phyloP scores from a whole-genome alignment of 1,139 yeast species.

The Groenewaldozyma sp. region DNA sequence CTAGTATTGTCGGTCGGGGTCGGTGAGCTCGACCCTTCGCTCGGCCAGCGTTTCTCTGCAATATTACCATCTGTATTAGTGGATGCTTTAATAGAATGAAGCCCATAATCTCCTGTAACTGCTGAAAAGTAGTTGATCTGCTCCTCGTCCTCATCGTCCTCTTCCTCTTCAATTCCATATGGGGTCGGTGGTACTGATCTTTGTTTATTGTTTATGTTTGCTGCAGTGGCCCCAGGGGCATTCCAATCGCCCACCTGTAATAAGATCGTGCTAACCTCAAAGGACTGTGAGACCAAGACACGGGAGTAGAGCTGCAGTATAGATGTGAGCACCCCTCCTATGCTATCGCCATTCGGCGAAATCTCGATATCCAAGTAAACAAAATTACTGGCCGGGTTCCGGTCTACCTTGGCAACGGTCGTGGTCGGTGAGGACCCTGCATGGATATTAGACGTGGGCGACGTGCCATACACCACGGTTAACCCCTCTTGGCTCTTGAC shows the following conservation, averaged over 20 bases:
- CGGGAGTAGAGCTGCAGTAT: conserved; percentile 60
- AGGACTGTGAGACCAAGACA: conserved; percentile 71
- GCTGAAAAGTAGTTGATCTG: conserved; percentile 41
- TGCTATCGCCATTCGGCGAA: conserved; percentile 12
- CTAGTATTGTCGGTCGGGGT: background rate
- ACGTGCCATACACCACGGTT: conserved; percentile 31
- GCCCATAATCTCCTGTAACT: conserved; percentile 19
- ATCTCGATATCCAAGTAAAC: conserved; percentile 14
- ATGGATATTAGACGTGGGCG: background rate
- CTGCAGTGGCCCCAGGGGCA: conserved; percentile 5
- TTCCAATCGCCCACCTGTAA: conserved; percentile 62
- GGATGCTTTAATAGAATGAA: conserved; percentile 5
- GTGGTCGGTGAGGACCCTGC: conserved; percentile 18
- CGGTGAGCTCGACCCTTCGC: no score
- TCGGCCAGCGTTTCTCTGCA: no score
- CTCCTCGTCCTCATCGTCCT: conserved; percentile 22
- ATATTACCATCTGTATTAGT: no score
- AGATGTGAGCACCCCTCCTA: conserved; percentile 38
- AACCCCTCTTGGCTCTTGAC: conserved; percentile 42
- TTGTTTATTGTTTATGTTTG: conserved; percentile 9
- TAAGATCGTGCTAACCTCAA: conserved; percentile 71
- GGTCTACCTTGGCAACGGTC: conserved; percentile 12
- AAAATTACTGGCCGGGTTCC: conserved; percentile 8
- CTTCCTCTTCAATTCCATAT: conserved; percentile 36
- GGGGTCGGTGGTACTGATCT: no score